Evolutionary conservation across 2,329 filamentous ascomycete genomes (phyloP), one percentile per base, ranked within the genome.

Genomic region (Aspergillus brunneoviolaceus): DNA sequence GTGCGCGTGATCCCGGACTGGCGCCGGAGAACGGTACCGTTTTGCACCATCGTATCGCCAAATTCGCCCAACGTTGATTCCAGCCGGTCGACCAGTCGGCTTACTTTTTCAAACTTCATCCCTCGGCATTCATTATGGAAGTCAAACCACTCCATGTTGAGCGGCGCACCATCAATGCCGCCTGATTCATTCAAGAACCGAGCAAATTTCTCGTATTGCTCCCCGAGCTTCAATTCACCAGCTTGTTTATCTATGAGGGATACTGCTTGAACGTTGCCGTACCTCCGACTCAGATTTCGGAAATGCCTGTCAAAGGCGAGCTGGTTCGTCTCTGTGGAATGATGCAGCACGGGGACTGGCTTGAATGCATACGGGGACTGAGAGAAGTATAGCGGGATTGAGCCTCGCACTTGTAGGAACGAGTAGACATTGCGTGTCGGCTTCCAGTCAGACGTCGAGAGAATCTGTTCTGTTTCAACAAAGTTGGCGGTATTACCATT

Each of bases 91-190:
- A 99, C 82, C 1, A 99, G 83, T 29, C 89, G 81, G 59, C 87
- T 89, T 12, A 98, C 93, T 60, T 98, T 98, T 71, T 98, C 94
- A 70, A 98, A 99, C 67, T 92, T 96, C 94, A 99, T 97, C 0
- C 95, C 95, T 16, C 92, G 89, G 71, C 95, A 98, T 29, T 90
- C 90, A 19, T 87, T 84, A 74, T 98, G 95, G 69, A 99, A 99
- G 72, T 99, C 95, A 69, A 98, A 99, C 95, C 95, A 99, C 72
- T 96, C 91, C 70, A 96, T 96, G 0, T 81, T 83, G 12, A 95
- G 77, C 10, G 80, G 73, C 11, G 71, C 72, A 12, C 78, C 81
- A 60, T 85, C 81, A 21, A 82, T 73, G 4, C 82, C 80, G 6
- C 81, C 81, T 48, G 84, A 81, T 7, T 88, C 82, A 64, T 95